These are phyloP conservation scores for Leptographium flavum DNA, from an alignment of 2,329 filamentous ascomycete species.

Conservation along the genomic window DNA sequence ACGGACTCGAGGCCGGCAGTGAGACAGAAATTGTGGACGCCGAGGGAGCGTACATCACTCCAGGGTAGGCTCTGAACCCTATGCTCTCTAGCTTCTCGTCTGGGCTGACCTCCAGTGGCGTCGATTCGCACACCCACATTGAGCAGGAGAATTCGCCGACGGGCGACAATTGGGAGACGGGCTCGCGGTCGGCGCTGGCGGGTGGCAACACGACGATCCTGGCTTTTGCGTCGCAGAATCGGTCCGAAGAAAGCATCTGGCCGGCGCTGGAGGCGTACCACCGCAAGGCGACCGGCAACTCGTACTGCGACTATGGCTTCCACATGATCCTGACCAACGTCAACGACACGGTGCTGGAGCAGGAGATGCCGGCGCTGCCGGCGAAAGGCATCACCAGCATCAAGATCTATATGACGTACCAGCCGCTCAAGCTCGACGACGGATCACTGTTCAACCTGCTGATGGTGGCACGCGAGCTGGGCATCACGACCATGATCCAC, in stretches of 20 bases:
- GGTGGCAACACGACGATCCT: slow-evolving; percentile 45
- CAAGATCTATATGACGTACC: slow-evolving; percentile 39
- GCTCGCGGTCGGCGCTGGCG: slow-evolving; percentile 37
- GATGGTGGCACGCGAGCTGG: slow-evolving; percentile 27
- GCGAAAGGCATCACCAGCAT: slow-evolving; percentile 27
- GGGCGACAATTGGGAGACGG: slow-evolving; percentile 23
- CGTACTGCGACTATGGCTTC: slow-evolving; percentile 42
- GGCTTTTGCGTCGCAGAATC: slow-evolving; percentile 39
- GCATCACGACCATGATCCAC: slow-evolving; percentile 43
- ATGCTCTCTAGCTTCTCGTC: background rate
- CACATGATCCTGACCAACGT: slow-evolving; percentile 36
- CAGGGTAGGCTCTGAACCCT: slow-evolving; percentile 11
- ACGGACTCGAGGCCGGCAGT: slow-evolving; percentile 17
- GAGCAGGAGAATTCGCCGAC: slow-evolving; percentile 19
- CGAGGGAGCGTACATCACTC: slow-evolving; percentile 28
- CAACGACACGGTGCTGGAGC: slow-evolving; percentile 22
- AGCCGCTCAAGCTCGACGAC: slow-evolving; percentile 32
- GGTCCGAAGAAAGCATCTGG: slow-evolving; percentile 30
- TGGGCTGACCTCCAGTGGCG: too few relatives aligned
- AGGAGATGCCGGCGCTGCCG: slow-evolving; percentile 27
- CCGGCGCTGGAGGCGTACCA: slow-evolving; percentile 60
- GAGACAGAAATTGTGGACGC: slow-evolving; percentile 26
- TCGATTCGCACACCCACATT: slow-evolving; percentile 24
- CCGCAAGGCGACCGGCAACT: slow-evolving; percentile 47
- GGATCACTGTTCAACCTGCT: slow-evolving; percentile 35